These are phyloP conservation scores for Rosa persica DNA, from an alignment of 306 rosid genomes.

Conservation along the genomic window DNA sequence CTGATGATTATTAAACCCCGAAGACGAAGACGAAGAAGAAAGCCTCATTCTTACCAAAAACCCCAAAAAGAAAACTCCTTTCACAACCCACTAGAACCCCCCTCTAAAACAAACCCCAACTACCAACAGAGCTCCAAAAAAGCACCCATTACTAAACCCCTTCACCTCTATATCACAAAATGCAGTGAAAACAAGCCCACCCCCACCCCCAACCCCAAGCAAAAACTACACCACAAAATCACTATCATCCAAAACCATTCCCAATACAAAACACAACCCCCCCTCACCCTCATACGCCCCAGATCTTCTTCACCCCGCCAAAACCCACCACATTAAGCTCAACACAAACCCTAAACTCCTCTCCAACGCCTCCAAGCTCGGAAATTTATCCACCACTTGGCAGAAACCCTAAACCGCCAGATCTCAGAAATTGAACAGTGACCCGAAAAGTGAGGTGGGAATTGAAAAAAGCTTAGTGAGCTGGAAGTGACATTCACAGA, in stretches of 20 bases:
- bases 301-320: constrained; percentile 45
- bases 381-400: background rate
- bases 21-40: constrained; percentile 40
- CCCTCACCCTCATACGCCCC: constrained; percentile 49
- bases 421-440: constrained; percentile 37
- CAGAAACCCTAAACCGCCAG: constrained; percentile 50
- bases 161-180: constrained; percentile 26
- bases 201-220: constrained; percentile 35
- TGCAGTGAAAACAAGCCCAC: constrained; percentile 24
- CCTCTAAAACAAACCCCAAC: constrained; percentile 27
- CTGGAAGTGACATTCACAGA: constrained; percentile 28
- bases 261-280: constrained; percentile 53
- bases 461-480: constrained; percentile 19
- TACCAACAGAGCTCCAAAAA: constrained; percentile 20
- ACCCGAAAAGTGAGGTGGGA: constrained; percentile 9
- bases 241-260: constrained; percentile 58
- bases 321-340: constrained; percentile 23
- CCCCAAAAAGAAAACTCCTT: background rate
- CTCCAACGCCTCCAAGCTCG: constrained; percentile 20
- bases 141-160: constrained; percentile 13
- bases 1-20: constrained; percentile 48
- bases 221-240: constrained; percentile 10
- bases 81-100: constrained; percentile 29
- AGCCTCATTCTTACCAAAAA: constrained; percentile 42
- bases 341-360: constrained; percentile 22